These are phyloP conservation scores for Cryptococcus depauperatus DNA, from an alignment of 1,284 basidiomycete genomes.

Conservation along the genomic window DNA sequence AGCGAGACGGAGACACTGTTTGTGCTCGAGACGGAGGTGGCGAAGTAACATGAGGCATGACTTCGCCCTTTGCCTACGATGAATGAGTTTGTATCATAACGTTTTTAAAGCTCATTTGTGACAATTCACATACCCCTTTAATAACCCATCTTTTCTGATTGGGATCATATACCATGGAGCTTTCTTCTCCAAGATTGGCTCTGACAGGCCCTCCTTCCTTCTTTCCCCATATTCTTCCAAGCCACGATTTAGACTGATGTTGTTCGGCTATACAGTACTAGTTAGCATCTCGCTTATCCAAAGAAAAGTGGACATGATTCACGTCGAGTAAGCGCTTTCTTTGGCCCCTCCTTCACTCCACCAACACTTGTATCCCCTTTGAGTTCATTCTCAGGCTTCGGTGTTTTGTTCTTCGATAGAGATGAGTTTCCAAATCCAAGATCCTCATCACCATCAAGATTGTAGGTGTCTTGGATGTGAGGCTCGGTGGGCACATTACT, in stretches of 20 bases:
- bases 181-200: slow-evolving; percentile 90
- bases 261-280: slow-evolving; percentile 2
- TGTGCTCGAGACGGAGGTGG: slow-evolving; percentile 59
- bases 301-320: slow-evolving; percentile 3
- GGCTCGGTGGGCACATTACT: neutral
- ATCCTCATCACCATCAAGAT: slow-evolving; percentile 66
- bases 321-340: slow-evolving; percentile 7
- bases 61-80: slow-evolving; percentile 52
- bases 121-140: slow-evolving; percentile 59
- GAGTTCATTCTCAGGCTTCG: slow-evolving; percentile 32
- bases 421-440: slow-evolving; percentile 79
- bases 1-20: slow-evolving; percentile 64
- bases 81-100: slow-evolving; percentile 8
- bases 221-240: slow-evolving; percentile 67
- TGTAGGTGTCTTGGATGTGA: slow-evolving; percentile 10
- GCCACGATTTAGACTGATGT: slow-evolving; percentile 54
- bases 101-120: neutral
- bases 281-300: neutral
- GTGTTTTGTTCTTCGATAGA: slow-evolving; percentile 30
- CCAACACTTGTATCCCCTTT: slow-evolving; percentile 8
- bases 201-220: slow-evolving; percentile 60
- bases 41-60: slow-evolving; percentile 46
- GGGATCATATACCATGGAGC: slow-evolving; percentile 85
- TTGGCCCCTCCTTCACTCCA: slow-evolving; percentile 12
- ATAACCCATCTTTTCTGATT: slow-evolving; percentile 95